These are phyloP conservation scores for Phialemoniopsis sp. DNA, from an alignment of 2,329 filamentous ascomycete genomes.

Conservation along the genomic window DNA sequence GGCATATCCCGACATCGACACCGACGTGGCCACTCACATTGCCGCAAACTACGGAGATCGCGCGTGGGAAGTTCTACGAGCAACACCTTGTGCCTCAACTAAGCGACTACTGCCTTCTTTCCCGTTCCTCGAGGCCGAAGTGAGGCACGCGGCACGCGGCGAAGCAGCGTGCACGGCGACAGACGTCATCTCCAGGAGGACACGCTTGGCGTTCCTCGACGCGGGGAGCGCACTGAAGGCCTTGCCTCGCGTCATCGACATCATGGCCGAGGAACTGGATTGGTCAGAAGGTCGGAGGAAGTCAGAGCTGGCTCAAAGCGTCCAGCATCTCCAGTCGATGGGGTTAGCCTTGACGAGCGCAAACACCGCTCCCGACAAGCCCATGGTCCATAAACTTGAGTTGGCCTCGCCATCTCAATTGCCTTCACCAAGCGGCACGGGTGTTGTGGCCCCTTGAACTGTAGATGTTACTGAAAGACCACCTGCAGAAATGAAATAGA, in stretches of 20 bases:
- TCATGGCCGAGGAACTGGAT: conserved; percentile 66
- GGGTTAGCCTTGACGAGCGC: too few relatives aligned
- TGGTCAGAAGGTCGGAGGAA: conserved; percentile 60
- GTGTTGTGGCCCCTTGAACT: too few relatives aligned
- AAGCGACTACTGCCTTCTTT: conserved; percentile 61
- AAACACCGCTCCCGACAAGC: too few relatives aligned
- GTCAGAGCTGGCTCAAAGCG: too few relatives aligned
- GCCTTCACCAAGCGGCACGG: too few relatives aligned
- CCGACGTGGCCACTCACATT: conserved; percentile 61
- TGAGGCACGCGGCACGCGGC: conserved; percentile 66
- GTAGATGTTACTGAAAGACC: too few relatives aligned
- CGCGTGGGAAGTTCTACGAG: conserved; percentile 63
- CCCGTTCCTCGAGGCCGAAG: conserved; percentile 70
- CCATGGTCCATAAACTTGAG: too few relatives aligned
- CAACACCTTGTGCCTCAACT: conserved; percentile 47
- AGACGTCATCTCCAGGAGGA: conserved; percentile 67
- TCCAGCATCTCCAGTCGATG: too few relatives aligned
- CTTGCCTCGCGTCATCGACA: conserved; percentile 65
- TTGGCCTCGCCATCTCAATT: too few relatives aligned
- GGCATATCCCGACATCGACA: conserved; percentile 65
- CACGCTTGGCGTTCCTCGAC: conserved; percentile 71
- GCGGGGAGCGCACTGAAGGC: conserved; percentile 66
- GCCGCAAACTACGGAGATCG: conserved; percentile 62
- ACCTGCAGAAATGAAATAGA: too few relatives aligned
- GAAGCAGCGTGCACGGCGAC: conserved; percentile 71